A percentile compares a stretch with the other conserved stretches of the same genome.
Evolutionary conservation across 345 rosid species (phyloP).

Genomic region (Citrus sinensis): DNA sequence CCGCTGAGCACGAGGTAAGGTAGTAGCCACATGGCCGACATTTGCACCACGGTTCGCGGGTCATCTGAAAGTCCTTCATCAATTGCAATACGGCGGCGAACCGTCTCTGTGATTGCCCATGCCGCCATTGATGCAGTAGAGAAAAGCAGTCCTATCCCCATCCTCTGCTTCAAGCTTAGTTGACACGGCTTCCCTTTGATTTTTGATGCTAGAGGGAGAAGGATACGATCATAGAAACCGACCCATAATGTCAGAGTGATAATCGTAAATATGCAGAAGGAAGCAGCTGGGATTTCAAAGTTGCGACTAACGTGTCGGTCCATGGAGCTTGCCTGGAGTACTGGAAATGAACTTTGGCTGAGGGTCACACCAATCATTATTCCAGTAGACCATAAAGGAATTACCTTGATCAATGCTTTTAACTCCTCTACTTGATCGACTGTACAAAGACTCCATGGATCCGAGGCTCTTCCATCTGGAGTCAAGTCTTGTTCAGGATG

Average conservation of each 20-base stretch:
- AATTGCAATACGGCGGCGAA: constrained; percentile 28
- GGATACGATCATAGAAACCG: constrained; percentile 34
- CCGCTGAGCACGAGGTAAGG: constrained; percentile 36
- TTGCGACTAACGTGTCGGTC: constrained; percentile 42
- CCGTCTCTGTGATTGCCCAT: background rate
- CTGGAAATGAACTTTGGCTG: constrained; percentile 33
- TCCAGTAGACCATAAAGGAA: constrained; percentile 57
- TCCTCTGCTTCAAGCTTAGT: constrained; percentile 40
- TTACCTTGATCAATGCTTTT: constrained; percentile 43
- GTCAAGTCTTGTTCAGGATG: constrained; percentile 34
- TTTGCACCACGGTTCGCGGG: constrained; percentile 20
- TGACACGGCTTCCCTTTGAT: constrained; percentile 28
- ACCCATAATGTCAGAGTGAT: constrained; percentile 35
- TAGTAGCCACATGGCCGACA: constrained; percentile 54
- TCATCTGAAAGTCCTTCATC: constrained; percentile 25
- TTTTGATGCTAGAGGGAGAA: constrained; percentile 40
- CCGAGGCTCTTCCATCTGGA: constrained; percentile 24
- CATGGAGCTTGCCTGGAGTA: constrained; percentile 23
- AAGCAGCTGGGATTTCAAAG: constrained; percentile 55
- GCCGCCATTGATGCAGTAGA: constrained; percentile 28
- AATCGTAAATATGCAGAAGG: constrained; percentile 36
- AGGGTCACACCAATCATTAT: constrained; percentile 30
- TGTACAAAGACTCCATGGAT: constrained; percentile 52
- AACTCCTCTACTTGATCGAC: constrained; percentile 63
- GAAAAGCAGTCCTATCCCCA: constrained; percentile 41